These are phyloP conservation scores for Leptographium procerum DNA, from an alignment of 2,329 filamentous ascomycete genomes.

Conservation along the genomic window DNA sequence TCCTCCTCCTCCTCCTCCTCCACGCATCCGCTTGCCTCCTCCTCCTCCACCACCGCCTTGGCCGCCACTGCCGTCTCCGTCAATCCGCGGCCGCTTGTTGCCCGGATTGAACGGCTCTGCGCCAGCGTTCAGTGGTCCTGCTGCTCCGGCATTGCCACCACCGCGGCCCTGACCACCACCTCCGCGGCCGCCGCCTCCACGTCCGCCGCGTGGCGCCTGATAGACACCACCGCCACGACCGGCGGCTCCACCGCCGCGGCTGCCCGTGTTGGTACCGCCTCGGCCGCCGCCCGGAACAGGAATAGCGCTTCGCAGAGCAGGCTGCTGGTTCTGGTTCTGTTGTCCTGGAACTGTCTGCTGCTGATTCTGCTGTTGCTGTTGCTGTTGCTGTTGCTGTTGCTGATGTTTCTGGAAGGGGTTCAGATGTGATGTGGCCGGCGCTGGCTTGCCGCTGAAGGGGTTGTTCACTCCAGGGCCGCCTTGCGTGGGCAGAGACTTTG, in stretches of 20 bases:
- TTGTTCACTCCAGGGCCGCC: neutral
- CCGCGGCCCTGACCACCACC: slow-evolving; percentile 13
- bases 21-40: slow-evolving; percentile 27
- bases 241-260: slow-evolving; percentile 9
- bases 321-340: neutral
- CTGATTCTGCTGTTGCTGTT: slow-evolving; percentile 1
- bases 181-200: slow-evolving; percentile 14
- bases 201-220: slow-evolving; percentile 17
- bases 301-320: slow-evolving; percentile 10
- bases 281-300: slow-evolving; percentile 14
- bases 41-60: slow-evolving; percentile 14
- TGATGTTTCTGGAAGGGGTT: slow-evolving; percentile 13
- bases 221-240: slow-evolving; percentile 16
- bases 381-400: slow-evolving; percentile 2
- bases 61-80: slow-evolving; percentile 23
- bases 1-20: slow-evolving; percentile 14
- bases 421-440: neutral
- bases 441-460: slow-evolving; percentile 8
- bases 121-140: slow-evolving; percentile 32
- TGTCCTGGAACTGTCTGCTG: neutral
- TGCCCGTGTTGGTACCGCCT: slow-evolving; percentile 9
- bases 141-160: slow-evolving; percentile 19
- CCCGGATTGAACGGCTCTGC: slow-evolving; percentile 26
- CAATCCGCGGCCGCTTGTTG: slow-evolving; percentile 43
- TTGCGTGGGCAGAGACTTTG: neutral